Evolutionary conservation across 768 basidiomycete genomes (phyloP).

Genomic region (Russula brevipes): DNA sequence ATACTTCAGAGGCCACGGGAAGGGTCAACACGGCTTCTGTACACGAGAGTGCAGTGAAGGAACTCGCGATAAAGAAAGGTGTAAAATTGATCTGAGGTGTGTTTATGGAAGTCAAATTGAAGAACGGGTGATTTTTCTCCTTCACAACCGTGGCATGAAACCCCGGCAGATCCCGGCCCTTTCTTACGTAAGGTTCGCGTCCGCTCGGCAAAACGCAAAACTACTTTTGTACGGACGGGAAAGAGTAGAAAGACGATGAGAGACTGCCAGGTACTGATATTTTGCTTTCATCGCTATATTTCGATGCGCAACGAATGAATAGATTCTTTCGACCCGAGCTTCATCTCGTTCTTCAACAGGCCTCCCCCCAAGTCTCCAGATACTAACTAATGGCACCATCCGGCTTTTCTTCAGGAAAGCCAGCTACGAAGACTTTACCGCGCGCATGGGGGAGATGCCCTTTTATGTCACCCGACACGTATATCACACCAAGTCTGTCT

Average conservation of each 20-base stretch:
- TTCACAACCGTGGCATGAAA: too few species aligned
- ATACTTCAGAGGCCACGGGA: too few species aligned
- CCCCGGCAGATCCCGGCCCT: neutral
- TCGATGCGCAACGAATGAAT: neutral
- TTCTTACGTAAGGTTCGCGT: slow-evolving; percentile 12
- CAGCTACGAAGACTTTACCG: slow-evolving; percentile 63
- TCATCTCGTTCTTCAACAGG: slow-evolving; percentile 62
- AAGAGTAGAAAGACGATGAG: slow-evolving; percentile 52
- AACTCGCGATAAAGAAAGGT: neutral
- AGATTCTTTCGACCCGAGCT: slow-evolving; percentile 40
- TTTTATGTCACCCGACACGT: slow-evolving; percentile 80
- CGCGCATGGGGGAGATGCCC: slow-evolving; percentile 84
- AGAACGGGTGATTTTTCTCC: too few species aligned
- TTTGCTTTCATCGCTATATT: neutral
- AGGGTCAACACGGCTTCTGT: slow-evolving; percentile 33
- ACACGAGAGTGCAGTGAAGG: slow-evolving; percentile 28
- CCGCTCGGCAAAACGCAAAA: slow-evolving; percentile 1
- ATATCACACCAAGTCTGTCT: slow-evolving; percentile 83
- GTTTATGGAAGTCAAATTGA: too few species aligned
- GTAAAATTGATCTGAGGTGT: too few species aligned
- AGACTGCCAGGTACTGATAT: slow-evolving; percentile 20
- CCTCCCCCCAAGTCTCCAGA: slow-evolving; percentile 65
- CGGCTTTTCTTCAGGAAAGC: slow-evolving; percentile 75
- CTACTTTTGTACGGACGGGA: slow-evolving; percentile 56
- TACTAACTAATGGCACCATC: slow-evolving; percentile 59